Percentiles rank a stretch among this genome's conserved stretches.
phyloP scores from a whole-genome alignment of 2,329 filamentous ascomycete genomes.

The Mycosphaerella sp. region DNA sequence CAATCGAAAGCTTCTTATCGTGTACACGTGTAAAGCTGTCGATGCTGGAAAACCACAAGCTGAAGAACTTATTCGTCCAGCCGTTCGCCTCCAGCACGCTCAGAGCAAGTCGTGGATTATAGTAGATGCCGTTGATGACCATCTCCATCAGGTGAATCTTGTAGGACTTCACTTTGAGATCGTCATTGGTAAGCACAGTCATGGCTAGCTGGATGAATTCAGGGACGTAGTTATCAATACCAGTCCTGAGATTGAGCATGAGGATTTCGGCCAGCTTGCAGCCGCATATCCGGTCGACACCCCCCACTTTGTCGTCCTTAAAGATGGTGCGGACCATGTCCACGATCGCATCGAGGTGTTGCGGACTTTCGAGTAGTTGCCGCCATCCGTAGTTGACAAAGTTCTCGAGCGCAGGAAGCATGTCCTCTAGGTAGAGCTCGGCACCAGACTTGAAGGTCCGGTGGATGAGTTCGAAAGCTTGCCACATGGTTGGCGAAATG shows the following conservation, averaged over 20 bases:
- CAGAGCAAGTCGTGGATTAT: conserved; percentile 80
- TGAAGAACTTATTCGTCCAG: conserved; percentile 99
- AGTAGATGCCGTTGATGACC: conserved; percentile 97
- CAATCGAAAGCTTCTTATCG: conserved; percentile 97
- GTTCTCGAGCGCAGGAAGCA: conserved; percentile 96
- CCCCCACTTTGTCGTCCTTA: conserved; percentile 81
- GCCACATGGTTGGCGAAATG: conserved; percentile 97
- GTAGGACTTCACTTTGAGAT: conserved; percentile 85
- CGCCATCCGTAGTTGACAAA: conserved; percentile 88
- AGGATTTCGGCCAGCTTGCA: conserved; percentile 96
- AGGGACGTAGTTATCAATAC: conserved; percentile 80
- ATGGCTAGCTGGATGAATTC: conserved; percentile 88
- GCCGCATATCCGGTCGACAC: conserved; percentile 90
- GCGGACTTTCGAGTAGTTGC: conserved; percentile 72
- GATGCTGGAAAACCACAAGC: conserved; percentile 95
- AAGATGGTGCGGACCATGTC: conserved; percentile 97
- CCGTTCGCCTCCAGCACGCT: conserved; percentile 82
- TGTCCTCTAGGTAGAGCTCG: conserved; percentile 95
- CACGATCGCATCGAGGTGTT: conserved; percentile 80
- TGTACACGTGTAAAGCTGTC: conserved; percentile 88
- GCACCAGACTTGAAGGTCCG: conserved; percentile 95
- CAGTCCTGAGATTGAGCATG: conserved; percentile 87
- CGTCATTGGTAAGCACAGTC: conserved; percentile 65
- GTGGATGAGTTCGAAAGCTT: conserved; percentile 94
- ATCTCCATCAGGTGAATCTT: conserved; percentile 97